Conservation (phyloP, 768 basidiomycete genomes). For the Mycena amicta region DNA sequence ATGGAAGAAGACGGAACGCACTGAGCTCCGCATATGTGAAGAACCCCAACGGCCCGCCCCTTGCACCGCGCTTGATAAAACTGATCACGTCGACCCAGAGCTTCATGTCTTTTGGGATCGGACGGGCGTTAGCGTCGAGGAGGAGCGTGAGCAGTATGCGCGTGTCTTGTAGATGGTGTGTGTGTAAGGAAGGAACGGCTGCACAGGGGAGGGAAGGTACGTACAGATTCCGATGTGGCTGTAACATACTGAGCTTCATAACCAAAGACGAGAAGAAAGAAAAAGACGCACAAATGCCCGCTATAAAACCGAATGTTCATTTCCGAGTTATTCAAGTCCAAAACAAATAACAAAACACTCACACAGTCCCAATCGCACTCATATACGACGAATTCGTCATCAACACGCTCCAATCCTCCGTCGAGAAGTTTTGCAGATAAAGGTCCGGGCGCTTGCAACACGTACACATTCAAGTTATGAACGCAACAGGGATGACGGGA, state of each 20-base stretch:
- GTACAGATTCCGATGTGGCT: conserved; percentile 59
- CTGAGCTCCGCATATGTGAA: conserved; percentile 61
- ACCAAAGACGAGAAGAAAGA: neutral
- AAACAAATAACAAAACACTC: conserved; percentile 22
- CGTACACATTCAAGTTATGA: neutral
- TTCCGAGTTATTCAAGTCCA: neutral
- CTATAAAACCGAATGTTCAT: conserved; percentile 21
- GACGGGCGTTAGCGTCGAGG: conserved; percentile 47
- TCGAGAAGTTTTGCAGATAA: conserved; percentile 58
- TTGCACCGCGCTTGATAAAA: conserved; percentile 52
- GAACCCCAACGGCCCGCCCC: conserved; percentile 51
- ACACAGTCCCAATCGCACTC: conserved; percentile 51
- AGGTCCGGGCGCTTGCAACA: conserved; percentile 43
- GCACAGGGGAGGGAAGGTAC: conserved; percentile 10
- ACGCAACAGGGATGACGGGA: neutral
- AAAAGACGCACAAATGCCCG: conserved; percentile 44
- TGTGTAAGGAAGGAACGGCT: neutral
- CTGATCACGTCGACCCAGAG: conserved; percentile 57
- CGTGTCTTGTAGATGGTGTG: conserved; percentile 35
- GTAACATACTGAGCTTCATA: conserved; percentile 1
- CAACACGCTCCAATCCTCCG: conserved; percentile 54
- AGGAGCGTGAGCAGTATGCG: conserved; percentile 53
- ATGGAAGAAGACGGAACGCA: conserved; percentile 29
- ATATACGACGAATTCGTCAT: conserved; percentile 54
- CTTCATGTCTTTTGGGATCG: conserved; percentile 51